Conservation (phyloP, 306 rosid species). For the Mimosa bimucronata region DNA sequence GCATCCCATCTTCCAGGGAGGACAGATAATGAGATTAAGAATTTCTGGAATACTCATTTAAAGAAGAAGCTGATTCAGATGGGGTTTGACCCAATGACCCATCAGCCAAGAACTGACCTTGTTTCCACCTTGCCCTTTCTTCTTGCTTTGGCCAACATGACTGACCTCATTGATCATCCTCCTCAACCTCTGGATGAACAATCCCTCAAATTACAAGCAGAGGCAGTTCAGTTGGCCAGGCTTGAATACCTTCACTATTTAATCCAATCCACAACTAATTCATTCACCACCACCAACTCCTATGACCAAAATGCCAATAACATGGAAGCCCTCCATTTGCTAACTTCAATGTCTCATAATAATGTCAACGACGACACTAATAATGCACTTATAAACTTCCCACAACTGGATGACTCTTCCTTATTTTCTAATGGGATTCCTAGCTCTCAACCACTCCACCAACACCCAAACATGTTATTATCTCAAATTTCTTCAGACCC, state of each 20-base stretch:
- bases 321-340: slow-evolving; percentile 46
- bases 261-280: slow-evolving; percentile 49
- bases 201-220: slow-evolving; percentile 52
- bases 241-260: slow-evolving; percentile 61
- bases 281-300: slow-evolving; percentile 40
- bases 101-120: slow-evolving; percentile 85
- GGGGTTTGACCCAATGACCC: slow-evolving; percentile 94
- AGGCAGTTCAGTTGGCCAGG: slow-evolving; percentile 57
- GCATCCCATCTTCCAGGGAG: slow-evolving; percentile 81
- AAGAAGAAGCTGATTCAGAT: slow-evolving; percentile 84
- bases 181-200: slow-evolving; percentile 56
- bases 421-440: slow-evolving; percentile 47
- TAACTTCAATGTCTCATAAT: slow-evolving; percentile 41
- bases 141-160: slow-evolving; percentile 69
- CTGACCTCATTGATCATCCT: slow-evolving; percentile 49
- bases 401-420: slow-evolving; percentile 41
- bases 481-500: slow-evolving; percentile 33
- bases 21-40: slow-evolving; percentile 82
- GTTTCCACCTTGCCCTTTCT: slow-evolving; percentile 64
- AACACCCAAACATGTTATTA: slow-evolving; percentile 37
- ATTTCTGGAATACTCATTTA: slow-evolving; percentile 87
- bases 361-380: slow-evolving; percentile 35
- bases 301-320: slow-evolving; percentile 46
- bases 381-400: slow-evolving; percentile 30
- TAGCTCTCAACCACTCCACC: slow-evolving; percentile 74